These are phyloP conservation scores for Suhomyces wounanorum DNA, from an alignment of 1,139 yeast species.

Conservation along the genomic window DNA sequence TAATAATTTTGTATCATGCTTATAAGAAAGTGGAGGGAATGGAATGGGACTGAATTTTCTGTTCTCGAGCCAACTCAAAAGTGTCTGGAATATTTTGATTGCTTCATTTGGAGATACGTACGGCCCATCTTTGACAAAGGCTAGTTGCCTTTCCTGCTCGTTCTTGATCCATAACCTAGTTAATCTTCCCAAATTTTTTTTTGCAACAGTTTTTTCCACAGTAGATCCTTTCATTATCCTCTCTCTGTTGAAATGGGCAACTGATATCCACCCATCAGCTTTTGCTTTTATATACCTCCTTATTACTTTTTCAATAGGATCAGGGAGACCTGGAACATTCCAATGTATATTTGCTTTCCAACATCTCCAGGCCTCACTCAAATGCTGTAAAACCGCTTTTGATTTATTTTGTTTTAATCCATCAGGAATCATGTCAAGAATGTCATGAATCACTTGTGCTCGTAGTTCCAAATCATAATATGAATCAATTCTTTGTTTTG, in stretches of 20 bases:
- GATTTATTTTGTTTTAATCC: constrained; percentile 88
- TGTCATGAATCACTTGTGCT: constrained; percentile 94
- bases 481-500: constrained; percentile 94
- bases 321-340: constrained; percentile 97
- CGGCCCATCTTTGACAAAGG: constrained; percentile 85
- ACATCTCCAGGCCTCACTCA: constrained; percentile 98
- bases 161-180: constrained; percentile 90
- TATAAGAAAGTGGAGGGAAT: constrained; percentile 89
- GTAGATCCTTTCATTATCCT: constrained; percentile 84
- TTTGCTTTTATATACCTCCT: constrained; percentile 90
- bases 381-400: constrained; percentile 84
- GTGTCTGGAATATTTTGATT: constrained; percentile 77
- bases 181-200: constrained; percentile 86
- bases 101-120: constrained; percentile 86
- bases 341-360: constrained; percentile 99
- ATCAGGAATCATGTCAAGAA: constrained; percentile 95
- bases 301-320: constrained; percentile 82
- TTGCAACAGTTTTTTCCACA: constrained; percentile 91
- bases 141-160: constrained; percentile 86
- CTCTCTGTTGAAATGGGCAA: constrained; percentile 90
- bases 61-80: constrained; percentile 93
- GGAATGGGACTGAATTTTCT: constrained; percentile 86
- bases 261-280: constrained; percentile 96
- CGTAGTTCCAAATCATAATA: constrained; percentile 91
- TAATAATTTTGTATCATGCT: constrained; percentile 88